Conservation (phyloP, 116 monocot genomes). For the Zostera marina region DNA sequence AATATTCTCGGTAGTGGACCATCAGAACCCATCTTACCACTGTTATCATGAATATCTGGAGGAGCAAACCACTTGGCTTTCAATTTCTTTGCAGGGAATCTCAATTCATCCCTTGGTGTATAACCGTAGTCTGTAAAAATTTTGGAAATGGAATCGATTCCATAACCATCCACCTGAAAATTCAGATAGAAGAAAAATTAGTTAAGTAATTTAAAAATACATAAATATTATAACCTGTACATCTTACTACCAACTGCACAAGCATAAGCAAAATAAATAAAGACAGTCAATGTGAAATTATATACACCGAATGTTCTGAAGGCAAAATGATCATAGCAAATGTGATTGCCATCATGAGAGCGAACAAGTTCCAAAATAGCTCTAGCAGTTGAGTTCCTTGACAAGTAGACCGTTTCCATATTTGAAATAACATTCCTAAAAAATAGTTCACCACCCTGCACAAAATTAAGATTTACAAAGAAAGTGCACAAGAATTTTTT, state of each 20-base stretch:
- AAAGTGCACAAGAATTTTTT: too few species aligned
- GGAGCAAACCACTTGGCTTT: slow-evolving; percentile 93
- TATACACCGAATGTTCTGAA: slow-evolving; percentile 86
- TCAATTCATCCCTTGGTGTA: slow-evolving; percentile 57
- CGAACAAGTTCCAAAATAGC: slow-evolving; percentile 65
- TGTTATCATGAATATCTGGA: slow-evolving; percentile 16
- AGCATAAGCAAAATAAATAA: background rate
- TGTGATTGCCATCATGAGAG: slow-evolving; percentile 33
- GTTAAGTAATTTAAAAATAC: background rate
- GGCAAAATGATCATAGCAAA: slow-evolving; percentile 90
- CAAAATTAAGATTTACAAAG: too few species aligned
- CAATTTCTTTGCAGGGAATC: slow-evolving; percentile 88
- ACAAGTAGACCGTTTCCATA: slow-evolving; percentile 78
- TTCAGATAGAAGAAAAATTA: too few species aligned
- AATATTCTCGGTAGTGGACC: slow-evolving; percentile 89
- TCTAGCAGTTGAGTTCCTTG: slow-evolving; percentile 74
- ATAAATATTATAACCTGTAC: too few species aligned
- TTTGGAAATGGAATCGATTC: slow-evolving; percentile 74
- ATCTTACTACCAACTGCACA: background rate
- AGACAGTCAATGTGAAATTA: background rate
- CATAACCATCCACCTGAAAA: slow-evolving; percentile 71
- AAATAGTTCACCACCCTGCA: slow-evolving; percentile 41
- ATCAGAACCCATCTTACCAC: slow-evolving; percentile 17
- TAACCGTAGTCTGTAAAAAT: slow-evolving; percentile 92
- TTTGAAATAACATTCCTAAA: slow-evolving; percentile 39